Base-by-base conservation (phyloP, 1,139 yeast genomes). In the Blastobotrys indianensis region DNA sequence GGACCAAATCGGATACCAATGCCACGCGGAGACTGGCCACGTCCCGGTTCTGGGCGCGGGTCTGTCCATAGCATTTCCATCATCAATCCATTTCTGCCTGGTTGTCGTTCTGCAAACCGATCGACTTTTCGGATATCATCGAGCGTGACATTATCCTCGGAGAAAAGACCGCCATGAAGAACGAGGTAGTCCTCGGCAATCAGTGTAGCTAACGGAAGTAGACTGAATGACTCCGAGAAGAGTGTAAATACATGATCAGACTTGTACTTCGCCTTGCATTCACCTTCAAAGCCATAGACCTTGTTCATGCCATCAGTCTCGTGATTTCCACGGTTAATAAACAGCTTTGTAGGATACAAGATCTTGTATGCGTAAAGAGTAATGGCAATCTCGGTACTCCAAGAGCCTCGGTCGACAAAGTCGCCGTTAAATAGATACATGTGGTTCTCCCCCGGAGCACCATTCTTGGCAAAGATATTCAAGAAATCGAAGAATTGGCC, bases 61-160 rank as follows among this genome's bases (percentile, higher is more conserved):
- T 92, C 99, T 0, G 97, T 86, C 99, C 99, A 92, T 51, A 92
- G 72, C 63, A 94, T 74, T 62, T 92, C 98, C 97, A 90, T 92
- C 65, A 94, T 94, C 41, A 87, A 71, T 8, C 98, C 98, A 48
- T 84, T 88, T 56, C 82, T 77, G 39, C 95, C 94, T 15, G 97
- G 97, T 67, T 88, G 97, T 25, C 79, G 74, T 42, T 80, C 77
- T 12, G 57, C 55, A 64, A 80, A 78, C 53, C 96, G 71, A 61
- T 88, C 80, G 53, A 83, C 72, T 33, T 76, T 72, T 57, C 84
- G 79, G 55, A 92, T 79, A 56, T 90, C 95, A 20, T 80, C 79
- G 41, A 92, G 63, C 1, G 82, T 80, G 31, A 85, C 78, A 34
- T 73, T 72, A 56, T 85, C 92, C 55, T 82, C 77, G 36, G 95